Percentiles rank a stretch among this genome's conserved stretches.
phyloP scores from a whole-genome alignment of 2,329 filamentous ascomycete genomes.

The Penicillium sp. region DNA sequence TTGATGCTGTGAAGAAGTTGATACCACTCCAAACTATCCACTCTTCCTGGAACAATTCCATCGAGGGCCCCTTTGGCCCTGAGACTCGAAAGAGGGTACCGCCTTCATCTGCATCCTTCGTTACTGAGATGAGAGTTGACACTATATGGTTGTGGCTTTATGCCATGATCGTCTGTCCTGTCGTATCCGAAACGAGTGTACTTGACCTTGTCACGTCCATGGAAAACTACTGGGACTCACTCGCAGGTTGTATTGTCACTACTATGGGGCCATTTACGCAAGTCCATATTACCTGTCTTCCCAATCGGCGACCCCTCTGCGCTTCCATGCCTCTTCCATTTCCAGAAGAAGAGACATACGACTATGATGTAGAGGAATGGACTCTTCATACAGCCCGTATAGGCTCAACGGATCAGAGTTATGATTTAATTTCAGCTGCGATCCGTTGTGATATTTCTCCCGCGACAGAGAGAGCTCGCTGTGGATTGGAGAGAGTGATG shows the following conservation, averaged over 20 bases:
- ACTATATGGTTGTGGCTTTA: neutral
- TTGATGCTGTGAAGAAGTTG: too few relatives aligned
- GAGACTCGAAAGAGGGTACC: too few relatives aligned
- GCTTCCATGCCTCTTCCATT: neutral
- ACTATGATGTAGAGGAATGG: neutral
- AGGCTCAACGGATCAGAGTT: neutral
- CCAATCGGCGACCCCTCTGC: neutral
- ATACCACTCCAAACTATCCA: too few relatives aligned
- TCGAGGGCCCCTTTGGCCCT: too few relatives aligned
- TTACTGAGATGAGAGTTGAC: neutral
- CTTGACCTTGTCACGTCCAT: neutral
- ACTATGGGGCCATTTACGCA: neutral
- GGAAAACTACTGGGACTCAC: neutral
- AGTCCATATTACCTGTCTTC: neutral
- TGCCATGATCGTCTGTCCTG: neutral
- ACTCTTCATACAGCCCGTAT: neutral
- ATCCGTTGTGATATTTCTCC: neutral
- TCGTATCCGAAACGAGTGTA: neutral
- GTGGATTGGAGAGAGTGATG: neutral
- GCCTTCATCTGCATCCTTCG: neutral
- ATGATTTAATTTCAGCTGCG: neutral
- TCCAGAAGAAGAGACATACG: neutral
- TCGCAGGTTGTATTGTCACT: neutral
- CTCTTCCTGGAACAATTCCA: too few relatives aligned
- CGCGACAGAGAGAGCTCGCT: neutral